Evolutionary conservation across 2,329 filamentous ascomycete species (phyloP), one percentile per base, ranked within the genome.

Genomic region (Neofusicoccum kwambonambiense): DNA sequence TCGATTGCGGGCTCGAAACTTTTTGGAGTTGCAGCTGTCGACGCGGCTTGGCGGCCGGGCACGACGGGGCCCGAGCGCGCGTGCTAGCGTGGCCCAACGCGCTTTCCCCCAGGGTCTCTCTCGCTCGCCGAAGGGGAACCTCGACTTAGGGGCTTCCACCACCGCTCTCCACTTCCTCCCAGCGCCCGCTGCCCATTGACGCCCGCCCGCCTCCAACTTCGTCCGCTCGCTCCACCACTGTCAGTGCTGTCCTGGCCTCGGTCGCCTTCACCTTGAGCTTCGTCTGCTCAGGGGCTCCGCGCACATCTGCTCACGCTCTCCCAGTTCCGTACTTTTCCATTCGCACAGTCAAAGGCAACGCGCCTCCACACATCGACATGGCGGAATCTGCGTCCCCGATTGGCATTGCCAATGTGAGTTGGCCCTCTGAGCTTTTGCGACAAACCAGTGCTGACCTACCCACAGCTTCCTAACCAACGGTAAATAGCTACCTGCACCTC

Each of bases 351-450:
- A 22, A 35, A 63, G 61, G 61, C 62, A 57, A 22, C 62, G 62
- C 51, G 51, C 62, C 62, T 58, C 51, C 56, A 22, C 51, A 66
- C 67, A 41, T 69, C 74, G 77, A 71, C 69, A 89, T 89, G 86
- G 85, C 86, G 72, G 87, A 89, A 75, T 86, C 85, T 70, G 82
- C 85, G 67, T 85, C 86, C 73, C 87, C 87, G 72, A 90, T 90
- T 85, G 87, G 87, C 82, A 90, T 90, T 86, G 87, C 87, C 84
- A 89, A 90, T 78, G 87, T 89, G 80, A 79, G 86, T 86, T 64
- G 61, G 54, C 17, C 22, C 66, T 58, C 64, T n/a, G 12, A 27
- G 4, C 15, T 11, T 31, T 13, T 45, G 15, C 42, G 54, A 19
- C 13, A 15, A 35, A 39, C 35, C 22, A 44, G 8, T 71, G 71